These are phyloP conservation scores for Falciphora oryzae DNA, from an alignment of 2,329 filamentous ascomycete genomes.

Conservation along the genomic window DNA sequence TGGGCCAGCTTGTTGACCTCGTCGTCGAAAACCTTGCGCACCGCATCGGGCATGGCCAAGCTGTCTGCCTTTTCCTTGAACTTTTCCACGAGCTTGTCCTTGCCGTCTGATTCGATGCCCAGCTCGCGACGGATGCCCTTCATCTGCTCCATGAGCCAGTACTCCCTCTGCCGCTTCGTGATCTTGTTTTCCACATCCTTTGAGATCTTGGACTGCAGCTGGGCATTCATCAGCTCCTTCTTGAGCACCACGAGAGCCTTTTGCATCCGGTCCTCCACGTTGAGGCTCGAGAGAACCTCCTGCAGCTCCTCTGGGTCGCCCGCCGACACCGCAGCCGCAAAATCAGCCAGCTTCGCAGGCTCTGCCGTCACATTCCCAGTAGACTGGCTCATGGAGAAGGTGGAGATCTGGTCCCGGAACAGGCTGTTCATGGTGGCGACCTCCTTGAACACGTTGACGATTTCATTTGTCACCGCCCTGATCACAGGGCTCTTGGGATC, in stretches of 20 bases:
- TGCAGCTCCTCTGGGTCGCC: conserved; percentile 90
- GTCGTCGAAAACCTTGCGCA: conserved; percentile 97
- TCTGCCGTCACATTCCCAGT: conserved; percentile 93
- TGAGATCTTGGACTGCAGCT: conserved; percentile 92
- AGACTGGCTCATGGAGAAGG: conserved; percentile 92
- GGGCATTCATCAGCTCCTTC: conserved; percentile 97
- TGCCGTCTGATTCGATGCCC: conserved; percentile 94
- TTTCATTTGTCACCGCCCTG: conserved; percentile 90
- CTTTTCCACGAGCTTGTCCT: conserved; percentile 95
- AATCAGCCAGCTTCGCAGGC: conserved; percentile 91
- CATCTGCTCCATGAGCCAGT: conserved; percentile 99
- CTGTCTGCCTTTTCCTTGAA: conserved; percentile 95
- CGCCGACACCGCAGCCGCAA: conserved; percentile 92
- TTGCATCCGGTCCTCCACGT: conserved; percentile 86
- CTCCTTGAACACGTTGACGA: conserved; percentile 98
- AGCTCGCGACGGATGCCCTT: conserved; percentile 95
- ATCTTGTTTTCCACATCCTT: conserved; percentile 98
- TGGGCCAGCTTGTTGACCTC: conserved; percentile 96
- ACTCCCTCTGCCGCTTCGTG: conserved; percentile 93
- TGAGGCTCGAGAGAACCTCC: conserved; percentile 80
- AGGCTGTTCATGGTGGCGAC: conserved; percentile 89
- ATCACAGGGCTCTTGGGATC: conserved; percentile 88
- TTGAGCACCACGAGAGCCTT: conserved; percentile 91
- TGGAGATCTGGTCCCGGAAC: conserved; percentile 95
- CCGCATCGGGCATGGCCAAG: conserved; percentile 92